These are phyloP conservation scores for Hymenoscyphus repandus DNA, from an alignment of 2,329 filamentous ascomycete genomes.

Conservation along the genomic window DNA sequence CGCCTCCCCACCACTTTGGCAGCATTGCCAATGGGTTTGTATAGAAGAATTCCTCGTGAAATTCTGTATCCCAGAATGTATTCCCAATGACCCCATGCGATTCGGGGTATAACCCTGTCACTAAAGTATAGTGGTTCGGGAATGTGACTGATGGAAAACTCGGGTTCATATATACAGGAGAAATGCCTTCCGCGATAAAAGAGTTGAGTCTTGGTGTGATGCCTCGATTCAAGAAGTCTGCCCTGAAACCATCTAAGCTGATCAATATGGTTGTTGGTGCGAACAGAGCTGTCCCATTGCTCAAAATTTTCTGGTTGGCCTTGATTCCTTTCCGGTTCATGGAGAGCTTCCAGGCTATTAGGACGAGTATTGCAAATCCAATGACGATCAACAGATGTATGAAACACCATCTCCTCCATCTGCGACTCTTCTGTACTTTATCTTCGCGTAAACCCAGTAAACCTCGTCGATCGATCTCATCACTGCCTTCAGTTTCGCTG, in stretches of 20 bases:
- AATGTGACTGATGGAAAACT: slow-evolving; percentile 97
- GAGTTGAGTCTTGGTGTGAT: slow-evolving; percentile 77
- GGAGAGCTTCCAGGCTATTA: slow-evolving; percentile 56
- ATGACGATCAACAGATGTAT: slow-evolving; percentile 47
- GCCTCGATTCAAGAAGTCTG: slow-evolving; percentile 81
- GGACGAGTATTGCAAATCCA: slow-evolving; percentile 50
- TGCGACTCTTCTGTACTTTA: slow-evolving; percentile 44
- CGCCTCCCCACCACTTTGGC: slow-evolving; percentile 89
- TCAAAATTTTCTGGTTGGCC: slow-evolving; percentile 38
- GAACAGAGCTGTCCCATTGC: slow-evolving; percentile 86
- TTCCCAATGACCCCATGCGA: slow-evolving; percentile 91
- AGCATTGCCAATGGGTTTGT: slow-evolving; percentile 72
- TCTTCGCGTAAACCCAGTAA: slow-evolving; percentile 41
- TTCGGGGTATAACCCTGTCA: slow-evolving; percentile 88
- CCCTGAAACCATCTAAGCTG: slow-evolving; percentile 89
- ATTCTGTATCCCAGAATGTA: slow-evolving; percentile 81
- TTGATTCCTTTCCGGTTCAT: slow-evolving; percentile 36
- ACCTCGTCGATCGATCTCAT: slow-evolving; percentile 49
- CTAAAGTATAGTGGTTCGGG: slow-evolving; percentile 90
- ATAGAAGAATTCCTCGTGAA: slow-evolving; percentile 80
- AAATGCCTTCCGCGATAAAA: slow-evolving; percentile 75
- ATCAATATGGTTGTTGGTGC: slow-evolving; percentile 89
- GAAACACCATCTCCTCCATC: slow-evolving; percentile 50
- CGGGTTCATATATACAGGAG: slow-evolving; percentile 86
- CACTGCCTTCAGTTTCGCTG: slow-evolving; percentile 56